These are phyloP conservation scores for Blastomyces gilchristii DNA, from an alignment of 2,329 filamentous ascomycete genomes.

Conservation along the genomic window DNA sequence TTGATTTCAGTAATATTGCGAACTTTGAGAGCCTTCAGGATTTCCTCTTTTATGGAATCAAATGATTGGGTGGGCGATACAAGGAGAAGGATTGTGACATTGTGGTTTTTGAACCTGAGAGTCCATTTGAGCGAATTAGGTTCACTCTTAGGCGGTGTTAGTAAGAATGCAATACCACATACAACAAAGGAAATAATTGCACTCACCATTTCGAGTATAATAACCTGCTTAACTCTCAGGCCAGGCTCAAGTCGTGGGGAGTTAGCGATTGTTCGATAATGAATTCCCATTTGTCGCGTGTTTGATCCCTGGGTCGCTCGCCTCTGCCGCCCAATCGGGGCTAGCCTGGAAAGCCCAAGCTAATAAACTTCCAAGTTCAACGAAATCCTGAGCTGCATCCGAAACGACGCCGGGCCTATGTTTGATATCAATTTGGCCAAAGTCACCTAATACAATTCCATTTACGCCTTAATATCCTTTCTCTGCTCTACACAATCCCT, in stretches of 20 bases:
- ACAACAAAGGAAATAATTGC: constrained; percentile 32
- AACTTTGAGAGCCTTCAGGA: constrained; percentile 47
- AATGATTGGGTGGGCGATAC: constrained; percentile 50
- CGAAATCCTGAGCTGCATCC: background rate
- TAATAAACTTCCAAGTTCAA: background rate
- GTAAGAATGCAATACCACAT: background rate
- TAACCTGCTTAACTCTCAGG: background rate
- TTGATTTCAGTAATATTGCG: constrained; percentile 34
- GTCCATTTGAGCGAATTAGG: constrained; percentile 47
- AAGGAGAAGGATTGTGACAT: constrained; percentile 60
- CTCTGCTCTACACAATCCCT: too few species aligned
- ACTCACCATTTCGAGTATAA: constrained; percentile 35
- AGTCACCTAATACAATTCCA: too few species aligned
- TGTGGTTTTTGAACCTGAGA: constrained; percentile 62
- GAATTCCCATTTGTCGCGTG: background rate
- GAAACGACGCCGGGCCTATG: background rate
- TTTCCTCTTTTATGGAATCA: constrained; percentile 45
- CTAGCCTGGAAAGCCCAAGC: background rate
- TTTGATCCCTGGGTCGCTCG: background rate
- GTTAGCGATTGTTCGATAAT: background rate
- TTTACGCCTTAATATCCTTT: background rate
- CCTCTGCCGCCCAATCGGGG: background rate
- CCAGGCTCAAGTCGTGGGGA: background rate
- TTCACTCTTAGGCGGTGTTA: background rate
- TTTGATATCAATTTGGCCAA: background rate